A percentile compares a stretch with the other conserved stretches of the same genome.
Conservation (phyloP, 2,329 filamentous ascomycete species). For the Parafenestella ontariensis region DNA sequence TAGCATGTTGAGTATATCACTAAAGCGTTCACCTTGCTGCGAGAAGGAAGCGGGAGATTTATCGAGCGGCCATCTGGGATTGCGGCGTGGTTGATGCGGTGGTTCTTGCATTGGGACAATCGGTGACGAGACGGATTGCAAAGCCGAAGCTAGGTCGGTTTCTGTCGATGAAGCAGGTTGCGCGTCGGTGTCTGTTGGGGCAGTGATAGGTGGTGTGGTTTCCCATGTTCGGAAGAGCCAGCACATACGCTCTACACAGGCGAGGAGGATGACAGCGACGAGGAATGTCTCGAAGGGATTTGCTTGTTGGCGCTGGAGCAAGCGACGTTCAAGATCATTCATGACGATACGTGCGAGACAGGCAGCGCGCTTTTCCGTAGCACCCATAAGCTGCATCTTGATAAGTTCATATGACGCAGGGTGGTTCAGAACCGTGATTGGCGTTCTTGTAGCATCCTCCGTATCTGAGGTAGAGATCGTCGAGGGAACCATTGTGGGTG, state of each 20-base stretch:
- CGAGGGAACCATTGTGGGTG: slow-evolving; percentile 42
- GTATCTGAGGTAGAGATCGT: slow-evolving; percentile 41
- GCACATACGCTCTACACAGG: slow-evolving; percentile 66
- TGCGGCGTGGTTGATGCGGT: slow-evolving; percentile 14
- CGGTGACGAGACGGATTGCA: slow-evolving; percentile 25
- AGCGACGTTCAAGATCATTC: slow-evolving; percentile 66
- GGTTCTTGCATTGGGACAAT: slow-evolving; percentile 4
- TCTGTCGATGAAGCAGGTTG: slow-evolving; percentile 10
- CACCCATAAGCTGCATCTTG: slow-evolving; percentile 61
- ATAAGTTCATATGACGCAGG: slow-evolving; percentile 59
- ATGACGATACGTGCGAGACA: slow-evolving; percentile 62
- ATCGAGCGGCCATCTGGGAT: slow-evolving; percentile 61
- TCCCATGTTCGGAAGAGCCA: slow-evolving; percentile 65
- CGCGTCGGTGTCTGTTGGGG: slow-evolving; percentile 3
- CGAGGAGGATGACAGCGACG: slow-evolving; percentile 64
- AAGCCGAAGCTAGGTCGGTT: slow-evolving; percentile 30
- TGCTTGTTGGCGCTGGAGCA: slow-evolving; percentile 64
- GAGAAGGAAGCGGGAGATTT: slow-evolving; percentile 60
- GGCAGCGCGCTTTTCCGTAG: slow-evolving; percentile 62
- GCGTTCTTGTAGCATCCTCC: slow-evolving; percentile 34
- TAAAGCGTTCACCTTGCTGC: slow-evolving; percentile 64
- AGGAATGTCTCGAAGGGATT: slow-evolving; percentile 66
- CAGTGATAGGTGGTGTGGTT: slow-evolving; percentile 6
- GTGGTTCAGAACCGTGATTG: slow-evolving; percentile 41
- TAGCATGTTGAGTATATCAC: slow-evolving; percentile 64